These are phyloP conservation scores for Zymoseptoria ardabiliae DNA, from an alignment of 2,329 filamentous ascomycete species.

Conservation along the genomic window DNA sequence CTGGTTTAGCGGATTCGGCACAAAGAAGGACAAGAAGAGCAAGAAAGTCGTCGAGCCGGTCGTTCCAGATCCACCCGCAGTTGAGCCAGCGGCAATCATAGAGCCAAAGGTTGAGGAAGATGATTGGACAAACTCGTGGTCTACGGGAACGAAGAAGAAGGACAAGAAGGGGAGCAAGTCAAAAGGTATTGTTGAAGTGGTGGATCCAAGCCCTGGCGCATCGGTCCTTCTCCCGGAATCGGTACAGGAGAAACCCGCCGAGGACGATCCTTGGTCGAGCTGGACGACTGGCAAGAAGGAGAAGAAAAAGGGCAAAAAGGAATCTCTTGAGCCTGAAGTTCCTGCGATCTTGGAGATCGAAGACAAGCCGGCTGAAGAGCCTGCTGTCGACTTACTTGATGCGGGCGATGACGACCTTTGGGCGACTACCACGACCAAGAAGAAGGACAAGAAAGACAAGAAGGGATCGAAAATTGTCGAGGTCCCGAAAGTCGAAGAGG, in stretches of 20 bases:
- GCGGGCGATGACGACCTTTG: constrained; percentile 22
- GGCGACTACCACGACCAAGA: constrained; percentile 29
- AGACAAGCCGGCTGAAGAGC: constrained; percentile 29
- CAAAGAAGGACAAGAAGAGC: constrained; percentile 46
- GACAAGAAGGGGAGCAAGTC: constrained; percentile 40
- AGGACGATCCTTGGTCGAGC: constrained; percentile 28
- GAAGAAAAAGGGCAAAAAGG: constrained; percentile 48
- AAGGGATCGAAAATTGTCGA: constrained; percentile 17
- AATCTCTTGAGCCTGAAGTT: constrained; percentile 9
- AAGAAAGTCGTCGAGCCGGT: constrained; percentile 16
- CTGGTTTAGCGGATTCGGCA: constrained; percentile 49
- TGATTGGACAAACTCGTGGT: constrained; percentile 48
- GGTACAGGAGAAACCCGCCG: constrained; percentile 29
- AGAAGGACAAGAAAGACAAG: constrained; percentile 31
- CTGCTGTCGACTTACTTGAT: constrained; percentile 17
- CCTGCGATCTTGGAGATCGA: constrained; percentile 38
- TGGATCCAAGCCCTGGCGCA: constrained; percentile 25
- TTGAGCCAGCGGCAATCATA: constrained; percentile 41
- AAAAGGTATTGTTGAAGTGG: constrained; percentile 35
- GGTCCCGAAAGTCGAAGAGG: constrained; percentile 26
- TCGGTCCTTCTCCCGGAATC: constrained; percentile 39
- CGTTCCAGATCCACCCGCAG: constrained; percentile 18
- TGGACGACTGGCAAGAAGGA: constrained; percentile 39
- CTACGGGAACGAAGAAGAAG: constrained; percentile 50
- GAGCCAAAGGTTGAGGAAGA: constrained; percentile 45